Percentiles rank a stretch among this genome's conserved stretches.
Evolutionary conservation across 2,329 filamentous ascomycete species (phyloP).

Genomic region (Fusarium sp.): DNA sequence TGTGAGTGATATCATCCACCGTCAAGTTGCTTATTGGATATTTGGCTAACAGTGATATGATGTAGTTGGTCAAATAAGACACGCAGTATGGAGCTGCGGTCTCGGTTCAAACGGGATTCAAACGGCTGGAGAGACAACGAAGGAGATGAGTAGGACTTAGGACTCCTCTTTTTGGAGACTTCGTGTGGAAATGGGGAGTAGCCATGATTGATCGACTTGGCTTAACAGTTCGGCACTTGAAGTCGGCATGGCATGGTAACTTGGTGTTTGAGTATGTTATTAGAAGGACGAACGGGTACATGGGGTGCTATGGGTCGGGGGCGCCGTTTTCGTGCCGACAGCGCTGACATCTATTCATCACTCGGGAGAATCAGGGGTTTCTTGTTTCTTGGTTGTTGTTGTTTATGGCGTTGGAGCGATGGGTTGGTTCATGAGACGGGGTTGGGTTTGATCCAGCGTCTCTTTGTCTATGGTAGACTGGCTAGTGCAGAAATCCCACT

Average conservation of each 20-base stretch:
- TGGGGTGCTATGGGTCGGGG: not conserved
- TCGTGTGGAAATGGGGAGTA: not conserved
- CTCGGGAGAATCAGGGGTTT: not conserved
- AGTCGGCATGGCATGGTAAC: not conserved
- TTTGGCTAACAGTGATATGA: conserved; percentile 10
- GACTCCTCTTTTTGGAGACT: conserved; percentile 14
- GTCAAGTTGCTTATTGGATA: not conserved
- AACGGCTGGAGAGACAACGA: conserved; percentile 41
- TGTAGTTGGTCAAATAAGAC: conserved; percentile 48
- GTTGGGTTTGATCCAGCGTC: conserved; percentile 6
- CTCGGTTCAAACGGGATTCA: conserved; percentile 31
- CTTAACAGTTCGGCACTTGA: not conserved
- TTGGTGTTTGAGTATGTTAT: conserved; percentile 8
- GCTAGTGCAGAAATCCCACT: conserved; percentile 18
- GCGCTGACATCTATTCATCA: conserved; percentile 1
- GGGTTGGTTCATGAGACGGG: conserved; percentile 17
- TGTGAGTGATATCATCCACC: conserved; percentile 68
- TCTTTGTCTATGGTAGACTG: conserved; percentile 17
- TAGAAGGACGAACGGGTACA: conserved; percentile 14
- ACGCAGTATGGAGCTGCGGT: conserved; percentile 35
- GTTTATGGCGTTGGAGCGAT: conserved; percentile 25
- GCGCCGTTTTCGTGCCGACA: not conserved
- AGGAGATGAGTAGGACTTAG: conserved; percentile 23
- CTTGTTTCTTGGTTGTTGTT: conserved; percentile 1
- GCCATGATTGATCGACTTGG: not conserved